Percentiles rank a stretch among this genome's conserved stretches.
Evolutionary conservation across 2,329 filamentous ascomycete genomes (phyloP).

Genomic region (Phoma sp.): DNA sequence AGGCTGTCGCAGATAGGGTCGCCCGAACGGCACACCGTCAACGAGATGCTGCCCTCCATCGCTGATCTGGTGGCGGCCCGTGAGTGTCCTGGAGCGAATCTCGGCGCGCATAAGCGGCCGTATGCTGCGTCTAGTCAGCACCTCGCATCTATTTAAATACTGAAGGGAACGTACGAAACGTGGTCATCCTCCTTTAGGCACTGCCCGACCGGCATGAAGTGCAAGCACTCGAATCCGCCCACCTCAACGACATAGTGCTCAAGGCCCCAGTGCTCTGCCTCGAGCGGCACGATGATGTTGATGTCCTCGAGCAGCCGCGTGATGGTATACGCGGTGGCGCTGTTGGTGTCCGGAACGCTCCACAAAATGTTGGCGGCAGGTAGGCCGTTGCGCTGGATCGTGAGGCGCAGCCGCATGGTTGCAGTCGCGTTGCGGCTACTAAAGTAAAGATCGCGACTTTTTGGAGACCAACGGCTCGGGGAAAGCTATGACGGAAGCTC

Average conservation of each 20-base stretch:
- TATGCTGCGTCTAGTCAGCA: slow-evolving; percentile 61
- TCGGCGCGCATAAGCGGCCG: slow-evolving; percentile 79
- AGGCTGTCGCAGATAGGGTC: slow-evolving; percentile 67
- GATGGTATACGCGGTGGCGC: slow-evolving; percentile 61
- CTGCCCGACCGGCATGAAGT: slow-evolving; percentile 75
- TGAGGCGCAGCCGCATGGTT: slow-evolving; percentile 47
- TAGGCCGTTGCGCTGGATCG: slow-evolving; percentile 45
- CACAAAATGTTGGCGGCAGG: slow-evolving; percentile 47
- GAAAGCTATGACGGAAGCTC: slow-evolving; percentile 14
- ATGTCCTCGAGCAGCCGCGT: slow-evolving; percentile 77
- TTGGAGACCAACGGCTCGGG: not conserved
- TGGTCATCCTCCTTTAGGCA: slow-evolving; percentile 84
- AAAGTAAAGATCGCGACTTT: slow-evolving; percentile 15
- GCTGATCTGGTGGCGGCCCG: slow-evolving; percentile 82
- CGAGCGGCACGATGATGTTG: slow-evolving; percentile 80
- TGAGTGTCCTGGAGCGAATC: slow-evolving; percentile 71
- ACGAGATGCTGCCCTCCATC: slow-evolving; percentile 78
- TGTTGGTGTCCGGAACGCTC: slow-evolving; percentile 43
- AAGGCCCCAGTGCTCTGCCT: slow-evolving; percentile 80
- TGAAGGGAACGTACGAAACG: slow-evolving; percentile 66
- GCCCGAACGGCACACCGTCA: slow-evolving; percentile 85
- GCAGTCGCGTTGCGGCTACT: slow-evolving; percentile 11
- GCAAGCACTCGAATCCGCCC: slow-evolving; percentile 80
- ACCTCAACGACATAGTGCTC: slow-evolving; percentile 91
- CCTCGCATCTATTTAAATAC: not conserved